phyloP scores from a whole-genome alignment of 306 rosid genomes.

The Glycine tomentella region DNA sequence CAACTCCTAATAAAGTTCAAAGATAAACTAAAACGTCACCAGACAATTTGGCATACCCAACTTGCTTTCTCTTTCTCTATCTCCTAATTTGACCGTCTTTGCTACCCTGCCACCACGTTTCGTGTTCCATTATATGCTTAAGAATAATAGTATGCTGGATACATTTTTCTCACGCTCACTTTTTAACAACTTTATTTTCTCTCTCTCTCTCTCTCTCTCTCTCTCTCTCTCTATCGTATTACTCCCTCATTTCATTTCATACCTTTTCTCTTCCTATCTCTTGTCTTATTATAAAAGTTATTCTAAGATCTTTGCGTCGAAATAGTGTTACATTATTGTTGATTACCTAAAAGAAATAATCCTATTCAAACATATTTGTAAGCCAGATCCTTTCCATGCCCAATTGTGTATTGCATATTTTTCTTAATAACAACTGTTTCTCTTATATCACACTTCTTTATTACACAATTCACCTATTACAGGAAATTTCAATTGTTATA shows the following conservation, averaged over 20 bases:
- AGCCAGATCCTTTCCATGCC: not conserved
- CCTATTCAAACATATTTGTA: not conserved
- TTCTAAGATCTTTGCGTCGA: not conserved
- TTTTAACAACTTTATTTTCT: not conserved
- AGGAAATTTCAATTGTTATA: not conserved
- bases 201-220: no score
- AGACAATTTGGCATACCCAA: slow-evolving; percentile 47
- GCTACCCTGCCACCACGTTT: slow-evolving; percentile 57
- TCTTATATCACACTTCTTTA: not conserved
- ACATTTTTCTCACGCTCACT: not conserved
- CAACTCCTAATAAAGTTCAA: slow-evolving; percentile 1
- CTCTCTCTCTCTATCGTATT: not conserved
- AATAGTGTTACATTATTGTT: not conserved
- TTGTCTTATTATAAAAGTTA: not conserved
- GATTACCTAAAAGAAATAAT: slow-evolving; percentile 22
- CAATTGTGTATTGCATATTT: not conserved
- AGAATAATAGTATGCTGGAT: not conserved
- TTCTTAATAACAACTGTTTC: not conserved
- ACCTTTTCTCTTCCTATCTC: not conserved
- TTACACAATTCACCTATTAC: no score
- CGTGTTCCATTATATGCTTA: slow-evolving; percentile 42
- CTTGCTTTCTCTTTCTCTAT: slow-evolving; percentile 47
- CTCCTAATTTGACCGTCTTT: slow-evolving; percentile 34
- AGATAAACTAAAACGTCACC: slow-evolving; percentile 21
- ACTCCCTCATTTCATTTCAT: not conserved